These are phyloP conservation scores for Lepidium didymum DNA, from an alignment of 345 rosid species.

Conservation along the genomic window DNA sequence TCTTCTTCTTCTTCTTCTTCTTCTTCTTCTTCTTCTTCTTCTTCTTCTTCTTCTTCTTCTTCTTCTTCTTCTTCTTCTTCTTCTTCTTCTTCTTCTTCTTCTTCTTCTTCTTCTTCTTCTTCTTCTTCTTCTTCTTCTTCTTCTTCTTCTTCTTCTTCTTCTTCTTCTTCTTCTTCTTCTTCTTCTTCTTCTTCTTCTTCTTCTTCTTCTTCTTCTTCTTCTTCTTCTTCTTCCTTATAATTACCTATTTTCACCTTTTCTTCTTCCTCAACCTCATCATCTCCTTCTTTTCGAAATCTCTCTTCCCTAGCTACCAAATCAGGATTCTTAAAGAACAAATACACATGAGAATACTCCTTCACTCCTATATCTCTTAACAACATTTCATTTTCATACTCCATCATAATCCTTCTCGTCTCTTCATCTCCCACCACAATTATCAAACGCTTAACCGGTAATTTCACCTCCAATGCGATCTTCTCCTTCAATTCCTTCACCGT, in stretches of 20 bases:
- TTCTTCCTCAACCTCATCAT: background rate
- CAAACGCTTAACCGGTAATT: slow-evolving; percentile 45
- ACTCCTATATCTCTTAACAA: slow-evolving; percentile 43
- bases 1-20: no score
- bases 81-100: no score
- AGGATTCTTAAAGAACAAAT: slow-evolving; percentile 46
- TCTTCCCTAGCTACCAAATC: slow-evolving; percentile 20
- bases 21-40: no score
- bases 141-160: background rate
- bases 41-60: no score
- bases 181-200: background rate
- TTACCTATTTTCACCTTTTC: background rate
- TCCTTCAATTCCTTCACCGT: slow-evolving; percentile 50
- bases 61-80: no score
- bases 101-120: no score
- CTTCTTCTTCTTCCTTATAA: background rate
- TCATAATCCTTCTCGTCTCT: slow-evolving; percentile 8
- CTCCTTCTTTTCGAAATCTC: background rate
- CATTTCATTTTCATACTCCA: slow-evolving; percentile 30
- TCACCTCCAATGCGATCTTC: slow-evolving; percentile 42
- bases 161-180: background rate
- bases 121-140: background rate
- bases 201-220: background rate
- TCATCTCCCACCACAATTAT: slow-evolving; percentile 35
- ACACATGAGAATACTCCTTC: slow-evolving; percentile 48